Conservation (phyloP, 2,329 filamentous ascomycete species). For the Talaromyces sp. region DNA sequence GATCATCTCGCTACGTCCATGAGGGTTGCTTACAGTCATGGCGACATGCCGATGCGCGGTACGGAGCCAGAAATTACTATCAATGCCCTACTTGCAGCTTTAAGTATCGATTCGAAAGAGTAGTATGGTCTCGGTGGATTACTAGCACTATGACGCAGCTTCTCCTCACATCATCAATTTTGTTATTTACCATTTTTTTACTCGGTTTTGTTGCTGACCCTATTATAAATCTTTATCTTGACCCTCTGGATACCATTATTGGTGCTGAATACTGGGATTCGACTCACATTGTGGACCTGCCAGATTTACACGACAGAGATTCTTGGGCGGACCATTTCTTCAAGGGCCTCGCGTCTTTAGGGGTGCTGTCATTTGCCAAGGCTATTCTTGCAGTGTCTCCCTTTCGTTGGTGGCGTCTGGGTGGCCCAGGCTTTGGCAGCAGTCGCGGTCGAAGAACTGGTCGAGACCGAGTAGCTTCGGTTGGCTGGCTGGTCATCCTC, state of each 20-base stretch:
- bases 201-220: conserved; percentile 92
- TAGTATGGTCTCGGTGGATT: conserved; percentile 69
- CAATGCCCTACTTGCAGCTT: conserved; percentile 86
- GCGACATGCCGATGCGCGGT: conserved; percentile 67
- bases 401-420: conserved; percentile 72
- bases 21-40: conserved; percentile 82
- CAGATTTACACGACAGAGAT: conserved; percentile 44
- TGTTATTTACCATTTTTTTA: conserved; percentile 69
- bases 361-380: conserved; percentile 79
- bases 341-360: conserved; percentile 87
- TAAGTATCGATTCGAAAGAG: conserved; percentile 70
- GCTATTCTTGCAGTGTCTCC: conserved; percentile 69
- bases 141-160: conserved; percentile 65
- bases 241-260: conserved; percentile 64
- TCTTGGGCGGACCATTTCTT: conserved; percentile 80
- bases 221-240: conserved; percentile 81
- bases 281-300: conserved; percentile 29
- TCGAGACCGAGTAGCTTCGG: conserved; percentile 69
- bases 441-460: conserved; percentile 56
- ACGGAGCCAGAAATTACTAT: conserved; percentile 68
- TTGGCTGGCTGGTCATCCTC: conserved; percentile 74
- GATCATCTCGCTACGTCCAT: conserved; percentile 89
- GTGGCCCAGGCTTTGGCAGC: conserved; percentile 55
- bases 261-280: conserved; percentile 40
- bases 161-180: conserved; percentile 65